phyloP scores from a whole-genome alignment of 768 basidiomycete genomes.

The Suillus lakei region DNA sequence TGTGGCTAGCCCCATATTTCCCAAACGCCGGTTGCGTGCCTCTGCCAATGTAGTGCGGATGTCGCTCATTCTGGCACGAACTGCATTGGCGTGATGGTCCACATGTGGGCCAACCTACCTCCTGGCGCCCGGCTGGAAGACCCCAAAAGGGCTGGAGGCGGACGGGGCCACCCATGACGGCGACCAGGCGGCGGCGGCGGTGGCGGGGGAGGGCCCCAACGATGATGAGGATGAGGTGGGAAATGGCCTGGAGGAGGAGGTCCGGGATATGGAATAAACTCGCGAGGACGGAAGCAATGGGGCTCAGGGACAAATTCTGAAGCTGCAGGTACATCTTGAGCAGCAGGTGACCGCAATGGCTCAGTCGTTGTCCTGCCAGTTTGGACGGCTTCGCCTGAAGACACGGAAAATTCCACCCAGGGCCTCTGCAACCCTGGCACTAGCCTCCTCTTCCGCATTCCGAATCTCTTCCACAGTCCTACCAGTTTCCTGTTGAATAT shows the following conservation, averaged over 20 bases:
- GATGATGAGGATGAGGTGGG: constrained; percentile 24
- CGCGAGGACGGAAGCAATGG: constrained; percentile 4
- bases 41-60: constrained; percentile 5
- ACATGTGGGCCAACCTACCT: neutral
- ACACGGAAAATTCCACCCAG: constrained; percentile 61
- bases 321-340: constrained; percentile 3
- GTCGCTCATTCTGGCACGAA: neutral
- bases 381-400: constrained; percentile 44
- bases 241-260: constrained; percentile 21
- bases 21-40: constrained; percentile 6
- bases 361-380: constrained; percentile 18
- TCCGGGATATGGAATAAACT: constrained; percentile 14
- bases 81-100: too few species aligned
- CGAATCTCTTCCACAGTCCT: constrained; percentile 50
- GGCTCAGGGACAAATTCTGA: constrained; percentile 7
- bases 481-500: constrained; percentile 46
- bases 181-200: constrained; percentile 1
- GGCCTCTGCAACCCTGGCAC: constrained; percentile 63
- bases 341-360: constrained; percentile 2
- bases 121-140: neutral
- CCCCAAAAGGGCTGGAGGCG: constrained; percentile 2
- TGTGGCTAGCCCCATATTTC: neutral
- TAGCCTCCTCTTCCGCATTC: constrained; percentile 68
- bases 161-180: constrained; percentile 5
- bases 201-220: constrained; percentile 16